phyloP scores from a whole-genome alignment of 2,329 filamentous ascomycete species.

The Neofusicoccum ribis region DNA sequence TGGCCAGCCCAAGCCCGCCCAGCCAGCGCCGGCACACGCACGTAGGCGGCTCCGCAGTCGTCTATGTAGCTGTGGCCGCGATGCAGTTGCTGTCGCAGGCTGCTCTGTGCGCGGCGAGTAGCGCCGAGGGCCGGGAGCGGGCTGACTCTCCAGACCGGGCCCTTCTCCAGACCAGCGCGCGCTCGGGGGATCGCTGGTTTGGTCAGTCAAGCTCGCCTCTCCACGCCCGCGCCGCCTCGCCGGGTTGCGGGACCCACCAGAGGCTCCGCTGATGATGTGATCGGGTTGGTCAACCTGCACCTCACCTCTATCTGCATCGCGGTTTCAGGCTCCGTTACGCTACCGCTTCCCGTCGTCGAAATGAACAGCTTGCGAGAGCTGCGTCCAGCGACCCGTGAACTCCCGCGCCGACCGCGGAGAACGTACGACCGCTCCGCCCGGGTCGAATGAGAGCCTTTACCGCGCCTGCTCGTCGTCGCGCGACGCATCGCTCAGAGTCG shows the following conservation, averaged over 20 bases:
- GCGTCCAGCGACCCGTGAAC: no score
- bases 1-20: not conserved
- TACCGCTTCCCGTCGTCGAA: not conserved
- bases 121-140: not conserved
- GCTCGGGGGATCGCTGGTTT: no score
- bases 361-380: no score
- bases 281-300: not conserved
- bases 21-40: no score
- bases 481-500: no score
- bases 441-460: no score
- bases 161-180: not conserved
- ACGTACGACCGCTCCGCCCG: no score
- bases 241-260: not conserved
- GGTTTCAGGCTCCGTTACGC: not conserved
- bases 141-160: no score
- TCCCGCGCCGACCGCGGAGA: no score
- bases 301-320: not conserved
- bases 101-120: not conserved
- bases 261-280: slow-evolving; percentile 1
- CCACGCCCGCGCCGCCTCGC: not conserved
- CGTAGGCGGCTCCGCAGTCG: not conserved
- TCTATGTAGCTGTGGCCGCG: not conserved
- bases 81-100: no score
- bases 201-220: not conserved
- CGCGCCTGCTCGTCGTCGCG: no score